Evolutionary conservation across 176 grass and related monocot genomes (phyloP).

Genomic region (Musa acuminata): DNA sequence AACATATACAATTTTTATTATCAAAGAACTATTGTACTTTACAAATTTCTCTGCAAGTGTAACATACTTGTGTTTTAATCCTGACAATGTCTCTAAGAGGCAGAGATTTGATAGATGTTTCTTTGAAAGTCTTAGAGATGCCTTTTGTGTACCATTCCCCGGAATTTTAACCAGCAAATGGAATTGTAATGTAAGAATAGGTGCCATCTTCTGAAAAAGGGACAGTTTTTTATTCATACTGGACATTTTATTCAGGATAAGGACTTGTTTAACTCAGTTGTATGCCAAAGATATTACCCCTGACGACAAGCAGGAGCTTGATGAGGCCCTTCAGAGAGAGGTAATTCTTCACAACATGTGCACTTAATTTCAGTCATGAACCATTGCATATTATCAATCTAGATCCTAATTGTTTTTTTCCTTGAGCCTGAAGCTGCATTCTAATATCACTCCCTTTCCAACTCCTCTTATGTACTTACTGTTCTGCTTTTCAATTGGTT

Average conservation of each 20-base stretch:
- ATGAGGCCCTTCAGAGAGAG: constrained; percentile 20
- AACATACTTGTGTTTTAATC: neutral
- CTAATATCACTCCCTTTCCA: too few species aligned
- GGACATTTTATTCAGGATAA: constrained; percentile 6
- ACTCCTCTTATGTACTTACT: too few species aligned
- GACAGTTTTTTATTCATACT: neutral
- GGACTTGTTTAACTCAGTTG: constrained; percentile 15
- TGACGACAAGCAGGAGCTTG: constrained; percentile 22
- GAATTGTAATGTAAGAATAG: neutral
- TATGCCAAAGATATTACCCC: constrained; percentile 15
- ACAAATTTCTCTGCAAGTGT: neutral
- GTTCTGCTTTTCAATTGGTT: neutral
- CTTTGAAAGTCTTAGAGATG: neutral
- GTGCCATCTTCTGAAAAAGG: too few species aligned
- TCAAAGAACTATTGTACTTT: neutral
- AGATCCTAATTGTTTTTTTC: neutral
- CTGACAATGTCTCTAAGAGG: neutral
- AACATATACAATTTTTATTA: neutral
- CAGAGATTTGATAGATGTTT: too few species aligned
- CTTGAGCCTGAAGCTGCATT: neutral
- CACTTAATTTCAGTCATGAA: too few species aligned
- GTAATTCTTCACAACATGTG: neutral
- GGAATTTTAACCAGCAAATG: too few species aligned
- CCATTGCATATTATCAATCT: too few species aligned
- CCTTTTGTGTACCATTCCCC: neutral